Conservation (phyloP, 192 early-diverging fungal species). For the Funneliformis geosporum region DNA sequence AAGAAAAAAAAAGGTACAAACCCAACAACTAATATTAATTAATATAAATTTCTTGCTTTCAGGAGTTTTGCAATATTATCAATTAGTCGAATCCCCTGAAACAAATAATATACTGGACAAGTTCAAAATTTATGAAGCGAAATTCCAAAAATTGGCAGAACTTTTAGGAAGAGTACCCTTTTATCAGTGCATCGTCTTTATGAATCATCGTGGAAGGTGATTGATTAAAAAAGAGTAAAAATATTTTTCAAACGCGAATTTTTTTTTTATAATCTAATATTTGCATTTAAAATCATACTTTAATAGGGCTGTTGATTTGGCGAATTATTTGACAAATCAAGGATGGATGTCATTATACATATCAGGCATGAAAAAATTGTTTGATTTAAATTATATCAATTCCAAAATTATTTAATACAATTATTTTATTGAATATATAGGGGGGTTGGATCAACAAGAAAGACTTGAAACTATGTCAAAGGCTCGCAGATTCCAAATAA, state of each 20-base stretch:
- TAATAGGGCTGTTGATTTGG: slow-evolving; percentile 48
- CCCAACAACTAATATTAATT: not conserved
- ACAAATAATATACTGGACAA: slow-evolving; percentile 32
- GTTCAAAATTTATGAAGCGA: slow-evolving; percentile 45
- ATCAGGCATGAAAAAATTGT: not conserved
- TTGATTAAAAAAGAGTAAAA: not conserved
- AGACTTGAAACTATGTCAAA: slow-evolving; percentile 54
- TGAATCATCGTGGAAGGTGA: slow-evolving; percentile 50
- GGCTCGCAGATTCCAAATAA: slow-evolving; percentile 53
- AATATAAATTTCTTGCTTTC: not conserved
- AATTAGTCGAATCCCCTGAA: slow-evolving; percentile 31
- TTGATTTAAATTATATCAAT: not conserved
- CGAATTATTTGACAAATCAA: slow-evolving; percentile 47
- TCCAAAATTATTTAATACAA: not conserved
- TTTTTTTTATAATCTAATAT: not conserved
- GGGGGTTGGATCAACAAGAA: slow-evolving; percentile 48
- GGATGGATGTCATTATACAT: slow-evolving; percentile 58
- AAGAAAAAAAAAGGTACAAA: not conserved
- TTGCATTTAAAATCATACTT: not conserved
- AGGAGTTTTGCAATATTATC: slow-evolving; percentile 59
- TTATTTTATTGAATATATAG: not conserved
- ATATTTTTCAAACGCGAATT: not conserved
- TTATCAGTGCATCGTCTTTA: slow-evolving; percentile 64
- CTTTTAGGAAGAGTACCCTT: slow-evolving; percentile 53
- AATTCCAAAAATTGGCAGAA: slow-evolving; percentile 47